Percentiles rank a stretch among this genome's conserved stretches.
Conservation (phyloP, 2,329 filamentous ascomycete genomes). For the Alternaria consortialis region DNA sequence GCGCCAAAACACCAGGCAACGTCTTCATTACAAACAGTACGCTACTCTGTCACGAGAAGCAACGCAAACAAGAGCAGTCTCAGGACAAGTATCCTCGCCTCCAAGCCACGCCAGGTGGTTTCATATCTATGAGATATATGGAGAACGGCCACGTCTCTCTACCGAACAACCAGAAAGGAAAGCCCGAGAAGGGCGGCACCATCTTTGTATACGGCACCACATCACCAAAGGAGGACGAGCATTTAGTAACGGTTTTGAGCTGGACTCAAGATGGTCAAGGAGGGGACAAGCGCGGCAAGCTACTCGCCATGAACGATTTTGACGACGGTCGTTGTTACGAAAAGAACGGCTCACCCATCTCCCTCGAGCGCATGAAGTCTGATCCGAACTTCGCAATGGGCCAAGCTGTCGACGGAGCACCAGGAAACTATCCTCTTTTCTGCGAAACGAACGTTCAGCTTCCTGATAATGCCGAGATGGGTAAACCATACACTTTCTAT, state of each 20-base stretch:
- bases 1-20: conserved; percentile 50
- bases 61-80: conserved; percentile 65
- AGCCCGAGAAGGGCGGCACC: conserved; percentile 56
- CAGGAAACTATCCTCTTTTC: conserved; percentile 64
- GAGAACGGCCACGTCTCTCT: conserved; percentile 62
- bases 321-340: conserved; percentile 94
- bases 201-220: conserved; percentile 62
- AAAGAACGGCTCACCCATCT: conserved; percentile 68
- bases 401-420: conserved; percentile 42
- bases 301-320: conserved; percentile 81
- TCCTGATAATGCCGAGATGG: conserved; percentile 69
- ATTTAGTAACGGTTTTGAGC: conserved; percentile 70
- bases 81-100: conserved; percentile 68
- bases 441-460: conserved; percentile 86
- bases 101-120: conserved; percentile 59
- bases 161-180: conserved; percentile 51
- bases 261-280: conserved; percentile 86
- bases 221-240: conserved; percentile 62
- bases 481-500: conserved; percentile 80
- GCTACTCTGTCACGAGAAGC: conserved; percentile 70
- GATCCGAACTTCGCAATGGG: conserved; percentile 66
- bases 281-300: conserved; percentile 77
- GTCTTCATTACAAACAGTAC: conserved; percentile 61
- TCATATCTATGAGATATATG: conserved; percentile 59
- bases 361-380: conserved; percentile 64